Base-by-base conservation (phyloP, 2,329 filamentous ascomycete species). In the Colletotrichum chlorophyti region DNA sequence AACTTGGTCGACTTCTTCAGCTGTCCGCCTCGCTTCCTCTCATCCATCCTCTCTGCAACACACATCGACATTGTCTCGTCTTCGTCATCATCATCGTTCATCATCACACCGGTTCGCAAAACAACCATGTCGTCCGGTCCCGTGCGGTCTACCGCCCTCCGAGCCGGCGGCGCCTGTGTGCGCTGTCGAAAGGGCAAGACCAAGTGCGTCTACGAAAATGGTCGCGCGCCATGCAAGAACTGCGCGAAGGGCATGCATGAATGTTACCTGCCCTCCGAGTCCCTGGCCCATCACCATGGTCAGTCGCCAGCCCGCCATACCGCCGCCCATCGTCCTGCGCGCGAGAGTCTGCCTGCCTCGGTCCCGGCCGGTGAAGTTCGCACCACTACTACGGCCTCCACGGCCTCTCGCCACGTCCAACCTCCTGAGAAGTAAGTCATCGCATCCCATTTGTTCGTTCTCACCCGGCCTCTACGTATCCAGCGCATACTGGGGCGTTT, bases 181-280 rank as follows among this genome's bases (percentile, higher is more conserved):
- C 82, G 83, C 71, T 86, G 83, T 72, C 82, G 83, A 70, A 86
- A 86, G 69, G 83, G 83, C 73, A 86, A 86, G 72, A 86, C 83
- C 49, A 86, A 85, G 66, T 86, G 83, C 62, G 83, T 86, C 66
- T 86, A 86, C 73, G 83, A 86, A 62, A 85, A 84, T 65, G 83
- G 83, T 48, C 78, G 82, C 68, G 81, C 83, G n/a, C 83, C 83
- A 11, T 86, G 83, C 75, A 83, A 84, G 69, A 86, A 86, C 72
- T 86, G 83, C 72, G 81, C 82, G 43, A 86, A 86, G 71, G 83
- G 83, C 59, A 82, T 85, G 81, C 83, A 86, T 70, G 83, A 86
- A 54, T 86, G 83, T 73, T 86, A 86, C 69, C 73, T 86, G 17
- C 83, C 83, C 34, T 85, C 83, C 26, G 83, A 86, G 72, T 83